Evolutionary conservation across 495 filamentous ascomycete species (phyloP).

Genomic region (Astrothelium macrocarpum): DNA sequence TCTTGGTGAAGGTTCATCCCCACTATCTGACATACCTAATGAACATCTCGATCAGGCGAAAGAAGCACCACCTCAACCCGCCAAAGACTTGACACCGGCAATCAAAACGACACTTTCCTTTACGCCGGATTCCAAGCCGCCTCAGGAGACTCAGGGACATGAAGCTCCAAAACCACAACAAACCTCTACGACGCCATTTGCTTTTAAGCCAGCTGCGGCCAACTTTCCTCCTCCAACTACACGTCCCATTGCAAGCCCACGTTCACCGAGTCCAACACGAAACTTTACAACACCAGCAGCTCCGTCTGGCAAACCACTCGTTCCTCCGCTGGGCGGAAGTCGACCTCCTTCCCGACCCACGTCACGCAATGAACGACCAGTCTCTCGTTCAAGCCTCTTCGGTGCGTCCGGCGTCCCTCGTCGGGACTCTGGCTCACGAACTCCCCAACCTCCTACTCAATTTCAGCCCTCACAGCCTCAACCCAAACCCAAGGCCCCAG

Average conservation of each 20-base stretch:
- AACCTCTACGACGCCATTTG: neutral
- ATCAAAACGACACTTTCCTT: neutral
- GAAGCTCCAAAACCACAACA: neutral
- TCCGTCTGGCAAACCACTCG: conserved; percentile 1
- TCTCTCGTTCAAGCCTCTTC: neutral
- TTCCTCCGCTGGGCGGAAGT: neutral
- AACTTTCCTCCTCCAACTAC: neutral
- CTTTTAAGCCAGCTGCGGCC: conserved; percentile 16
- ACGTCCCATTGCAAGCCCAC: conserved; percentile 1
- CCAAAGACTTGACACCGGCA: conserved; percentile 28
- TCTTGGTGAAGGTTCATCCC: conserved; percentile 15
- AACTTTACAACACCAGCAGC: conserved; percentile 2
- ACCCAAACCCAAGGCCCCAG: conserved; percentile 29
- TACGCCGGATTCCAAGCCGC: neutral
- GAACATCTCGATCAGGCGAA: neutral
- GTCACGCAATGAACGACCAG: neutral
- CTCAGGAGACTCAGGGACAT: neutral
- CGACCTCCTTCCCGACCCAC: neutral
- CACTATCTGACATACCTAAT: neutral
- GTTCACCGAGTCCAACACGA: neutral
- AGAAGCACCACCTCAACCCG: neutral
- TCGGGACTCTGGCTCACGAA: neutral
- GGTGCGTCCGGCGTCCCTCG: neutral
- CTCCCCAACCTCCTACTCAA: conserved; percentile 9
- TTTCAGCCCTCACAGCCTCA: conserved; percentile 28